Conservation (phyloP, 1,284 basidiomycete species). For the Tilletia setariae region DNA sequence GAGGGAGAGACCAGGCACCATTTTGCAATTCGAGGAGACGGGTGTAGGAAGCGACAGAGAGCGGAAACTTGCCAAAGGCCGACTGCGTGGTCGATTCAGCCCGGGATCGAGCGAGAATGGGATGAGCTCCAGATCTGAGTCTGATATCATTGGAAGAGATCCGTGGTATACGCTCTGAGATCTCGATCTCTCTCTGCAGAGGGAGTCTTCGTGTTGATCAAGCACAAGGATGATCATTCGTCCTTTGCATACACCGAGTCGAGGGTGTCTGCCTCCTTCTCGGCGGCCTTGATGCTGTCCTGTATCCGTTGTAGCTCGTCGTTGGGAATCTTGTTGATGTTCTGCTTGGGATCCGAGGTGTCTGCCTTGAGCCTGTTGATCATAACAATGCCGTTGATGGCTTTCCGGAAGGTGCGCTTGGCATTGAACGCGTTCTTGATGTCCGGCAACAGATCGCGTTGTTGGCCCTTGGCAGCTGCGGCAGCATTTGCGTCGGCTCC, state of each 20-base stretch:
- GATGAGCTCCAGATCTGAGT: too few relatives aligned
- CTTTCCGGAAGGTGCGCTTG: conserved; percentile 49
- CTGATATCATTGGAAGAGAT: too few relatives aligned
- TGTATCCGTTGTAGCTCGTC: conserved; percentile 21
- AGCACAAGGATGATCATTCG: too few relatives aligned
- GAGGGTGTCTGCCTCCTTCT: conserved; percentile 9
- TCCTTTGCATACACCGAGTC: not conserved
- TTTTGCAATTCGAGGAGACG: too few relatives aligned
- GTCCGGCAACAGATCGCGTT: conserved; percentile 50
- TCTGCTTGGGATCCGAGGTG: conserved; percentile 1
- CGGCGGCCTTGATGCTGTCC: conserved; percentile 17
- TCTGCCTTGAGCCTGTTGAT: conserved; percentile 27
- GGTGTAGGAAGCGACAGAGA: too few relatives aligned
- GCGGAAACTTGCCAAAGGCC: too few relatives aligned
- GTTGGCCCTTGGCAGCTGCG: conserved; percentile 27
- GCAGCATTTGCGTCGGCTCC: conserved; percentile 4
- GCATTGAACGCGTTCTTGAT: conserved; percentile 54
- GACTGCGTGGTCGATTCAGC: too few relatives aligned
- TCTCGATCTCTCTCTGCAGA: too few relatives aligned
- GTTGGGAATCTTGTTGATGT: conserved; percentile 13
- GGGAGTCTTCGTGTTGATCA: too few relatives aligned
- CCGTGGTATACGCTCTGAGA: not conserved
- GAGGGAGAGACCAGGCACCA: too few relatives aligned
- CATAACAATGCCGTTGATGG: conserved; percentile 48
- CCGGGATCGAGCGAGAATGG: too few relatives aligned